phyloP scores from a whole-genome alignment of 768 basidiomycete genomes.

The Cantharellus cinnabarinus region DNA sequence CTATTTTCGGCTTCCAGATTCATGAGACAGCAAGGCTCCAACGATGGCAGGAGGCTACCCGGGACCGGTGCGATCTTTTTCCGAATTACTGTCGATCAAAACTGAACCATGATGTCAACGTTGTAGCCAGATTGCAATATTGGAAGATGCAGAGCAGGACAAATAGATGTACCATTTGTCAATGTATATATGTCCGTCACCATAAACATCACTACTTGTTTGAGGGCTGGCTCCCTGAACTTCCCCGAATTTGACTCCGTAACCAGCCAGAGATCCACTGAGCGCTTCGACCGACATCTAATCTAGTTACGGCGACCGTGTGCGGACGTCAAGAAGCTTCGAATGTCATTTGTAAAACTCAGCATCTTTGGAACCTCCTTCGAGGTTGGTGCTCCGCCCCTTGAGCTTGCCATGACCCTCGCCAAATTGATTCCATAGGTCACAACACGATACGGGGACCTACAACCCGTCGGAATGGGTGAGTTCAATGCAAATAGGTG shows the following conservation, averaged over 20 bases:
- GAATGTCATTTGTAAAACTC: slow-evolving; percentile 91
- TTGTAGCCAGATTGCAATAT: not conserved
- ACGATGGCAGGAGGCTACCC: slow-evolving; percentile 85
- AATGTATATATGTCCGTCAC: not conserved
- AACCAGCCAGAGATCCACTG: too few species aligned
- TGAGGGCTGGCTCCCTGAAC: too few species aligned
- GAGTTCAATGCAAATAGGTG: slow-evolving; percentile 15
- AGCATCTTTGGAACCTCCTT: slow-evolving; percentile 97
- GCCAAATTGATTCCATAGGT: slow-evolving; percentile 36
- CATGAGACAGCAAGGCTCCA: slow-evolving; percentile 85
- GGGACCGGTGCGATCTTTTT: slow-evolving; percentile 48
- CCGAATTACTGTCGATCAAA: not conserved
- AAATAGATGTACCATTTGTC: not conserved
- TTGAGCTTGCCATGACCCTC: slow-evolving; percentile 1
- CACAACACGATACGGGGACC: slow-evolving; percentile 95
- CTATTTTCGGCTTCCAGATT: slow-evolving; percentile 93
- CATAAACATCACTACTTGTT: not conserved
- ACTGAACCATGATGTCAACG: not conserved
- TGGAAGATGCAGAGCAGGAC: slow-evolving; percentile 2
- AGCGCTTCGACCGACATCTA: not conserved
- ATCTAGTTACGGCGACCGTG: not conserved
- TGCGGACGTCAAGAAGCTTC: not conserved
- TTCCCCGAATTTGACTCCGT: too few species aligned
- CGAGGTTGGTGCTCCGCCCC: slow-evolving; percentile 34
- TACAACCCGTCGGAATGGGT: slow-evolving; percentile 99